phyloP scores from a whole-genome alignment of 2,329 filamentous ascomycete genomes.

The Leptographium lundbergii region DNA sequence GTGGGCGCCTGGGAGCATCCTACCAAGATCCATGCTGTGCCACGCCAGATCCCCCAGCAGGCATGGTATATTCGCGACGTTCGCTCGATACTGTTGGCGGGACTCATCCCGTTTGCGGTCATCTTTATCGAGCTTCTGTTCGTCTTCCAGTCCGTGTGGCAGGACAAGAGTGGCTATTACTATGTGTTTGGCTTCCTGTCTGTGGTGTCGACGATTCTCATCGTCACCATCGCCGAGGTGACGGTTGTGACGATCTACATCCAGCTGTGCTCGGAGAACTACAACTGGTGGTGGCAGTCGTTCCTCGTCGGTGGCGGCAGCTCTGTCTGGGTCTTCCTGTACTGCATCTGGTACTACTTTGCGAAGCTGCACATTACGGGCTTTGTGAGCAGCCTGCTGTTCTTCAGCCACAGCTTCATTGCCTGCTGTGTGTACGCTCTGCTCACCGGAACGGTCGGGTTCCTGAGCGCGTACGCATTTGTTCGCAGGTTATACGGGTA shows the following conservation, averaged over 20 bases:
- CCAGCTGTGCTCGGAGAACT: slow-evolving; percentile 73
- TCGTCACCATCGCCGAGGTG: slow-evolving; percentile 69
- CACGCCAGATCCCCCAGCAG: slow-evolving; percentile 62
- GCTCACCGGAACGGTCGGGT: slow-evolving; percentile 72
- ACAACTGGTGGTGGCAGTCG: slow-evolving; percentile 88
- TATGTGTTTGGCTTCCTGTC: slow-evolving; percentile 82
- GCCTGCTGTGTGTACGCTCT: slow-evolving; percentile 73
- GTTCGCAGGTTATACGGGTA: slow-evolving; percentile 72
- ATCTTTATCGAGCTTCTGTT: slow-evolving; percentile 17
- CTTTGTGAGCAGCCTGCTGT: slow-evolving; percentile 66
- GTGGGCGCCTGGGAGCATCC: slow-evolving; percentile 66
- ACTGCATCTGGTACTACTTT: slow-evolving; percentile 75
- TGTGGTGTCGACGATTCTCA: slow-evolving; percentile 57
- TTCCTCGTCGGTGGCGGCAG: slow-evolving; percentile 69
- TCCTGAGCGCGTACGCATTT: slow-evolving; percentile 74
- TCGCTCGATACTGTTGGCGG: slow-evolving; percentile 56
- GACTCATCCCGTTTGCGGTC: slow-evolving; percentile 67
- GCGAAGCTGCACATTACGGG: slow-evolving; percentile 70
- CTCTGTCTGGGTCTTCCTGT: slow-evolving; percentile 69
- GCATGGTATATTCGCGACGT: slow-evolving; percentile 60
- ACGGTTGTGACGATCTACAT: slow-evolving; percentile 75
- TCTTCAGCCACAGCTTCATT: slow-evolving; percentile 75
- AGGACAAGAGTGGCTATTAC: slow-evolving; percentile 85
- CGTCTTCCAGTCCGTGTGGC: slow-evolving; percentile 59
- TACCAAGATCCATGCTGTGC: slow-evolving; percentile 58